A percentile compares a stretch with the other conserved stretches of the same genome.
Evolutionary conservation across 169 alveolate genomes (phyloP).

Genomic region (Plasmodium vivax): DNA sequence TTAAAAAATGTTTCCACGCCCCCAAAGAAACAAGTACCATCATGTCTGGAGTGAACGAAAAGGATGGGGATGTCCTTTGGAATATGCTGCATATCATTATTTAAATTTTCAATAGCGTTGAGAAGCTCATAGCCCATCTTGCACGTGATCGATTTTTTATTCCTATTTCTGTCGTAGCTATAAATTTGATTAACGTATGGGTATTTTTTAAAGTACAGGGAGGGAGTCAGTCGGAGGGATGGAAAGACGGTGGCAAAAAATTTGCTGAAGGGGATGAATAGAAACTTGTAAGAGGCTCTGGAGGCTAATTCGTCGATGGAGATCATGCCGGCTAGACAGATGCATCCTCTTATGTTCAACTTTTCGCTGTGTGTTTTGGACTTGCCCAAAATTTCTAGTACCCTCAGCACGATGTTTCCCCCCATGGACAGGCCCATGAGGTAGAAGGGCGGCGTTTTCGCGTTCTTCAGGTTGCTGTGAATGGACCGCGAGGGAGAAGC

Average conservation of each 20-base stretch:
- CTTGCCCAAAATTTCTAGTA: constrained; percentile 57
- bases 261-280: constrained; percentile 54
- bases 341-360: constrained; percentile 76
- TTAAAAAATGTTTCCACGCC: constrained; percentile 28
- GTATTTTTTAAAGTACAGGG: constrained; percentile 8
- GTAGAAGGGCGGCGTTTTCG: constrained; percentile 68
- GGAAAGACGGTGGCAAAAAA: constrained; percentile 56
- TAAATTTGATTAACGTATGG: background rate
- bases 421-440: constrained; percentile 84
- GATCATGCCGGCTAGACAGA: constrained; percentile 81
- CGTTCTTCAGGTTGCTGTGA: constrained; percentile 24
- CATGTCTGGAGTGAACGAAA: constrained; percentile 76
- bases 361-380: constrained; percentile 40
- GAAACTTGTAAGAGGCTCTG: constrained; percentile 19
- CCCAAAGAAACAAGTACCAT: constrained; percentile 55
- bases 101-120: constrained; percentile 77
- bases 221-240: constrained; percentile 20
- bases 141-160: constrained; percentile 35
- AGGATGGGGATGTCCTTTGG: constrained; percentile 78
- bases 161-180: constrained; percentile 67
- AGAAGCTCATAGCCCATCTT: constrained; percentile 70
- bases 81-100: constrained; percentile 37
- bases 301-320: constrained; percentile 65
- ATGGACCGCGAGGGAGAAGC: background rate
- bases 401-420: constrained; percentile 79